A percentile compares a stretch with the other conserved stretches of the same genome.
phyloP scores from a whole-genome alignment of 2,329 filamentous ascomycete genomes.

The Ascochyta viciae-villosae region DNA sequence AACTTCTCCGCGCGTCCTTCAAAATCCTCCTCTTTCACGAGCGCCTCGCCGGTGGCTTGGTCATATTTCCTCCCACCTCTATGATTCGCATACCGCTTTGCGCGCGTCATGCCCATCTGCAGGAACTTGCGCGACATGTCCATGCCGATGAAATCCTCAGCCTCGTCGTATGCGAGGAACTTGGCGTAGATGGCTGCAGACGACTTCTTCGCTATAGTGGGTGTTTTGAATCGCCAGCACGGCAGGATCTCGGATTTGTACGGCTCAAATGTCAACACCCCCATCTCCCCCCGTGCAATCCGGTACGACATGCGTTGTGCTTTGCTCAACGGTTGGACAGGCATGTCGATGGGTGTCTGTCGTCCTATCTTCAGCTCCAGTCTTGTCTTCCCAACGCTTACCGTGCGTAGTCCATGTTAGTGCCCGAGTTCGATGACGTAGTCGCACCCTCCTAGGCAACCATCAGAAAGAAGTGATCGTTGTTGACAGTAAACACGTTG shows the following conservation, averaged over 20 bases:
- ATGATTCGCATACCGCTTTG: constrained; percentile 65
- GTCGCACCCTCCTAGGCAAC: constrained; percentile 12
- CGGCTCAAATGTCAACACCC: constrained; percentile 68
- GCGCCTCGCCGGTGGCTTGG: constrained; percentile 47
- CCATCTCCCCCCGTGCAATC: constrained; percentile 66
- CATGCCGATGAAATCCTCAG: constrained; percentile 67
- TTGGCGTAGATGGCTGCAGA: constrained; percentile 57
- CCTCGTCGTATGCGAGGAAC: constrained; percentile 61
- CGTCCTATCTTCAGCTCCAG: background rate
- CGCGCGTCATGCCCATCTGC: constrained; percentile 70
- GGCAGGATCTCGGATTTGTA: constrained; percentile 68
- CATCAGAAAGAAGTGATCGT: too few species aligned
- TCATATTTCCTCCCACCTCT: constrained; percentile 64
- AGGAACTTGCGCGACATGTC: constrained; percentile 71
- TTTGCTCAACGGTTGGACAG: constrained; percentile 28
- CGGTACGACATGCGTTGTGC: constrained; percentile 59
- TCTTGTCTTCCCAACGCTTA: too few species aligned
- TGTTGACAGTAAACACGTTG: too few species aligned
- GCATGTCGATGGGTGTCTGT: constrained; percentile 5
- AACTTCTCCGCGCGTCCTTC: constrained; percentile 59
- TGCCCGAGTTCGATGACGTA: constrained; percentile 22
- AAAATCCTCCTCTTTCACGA: constrained; percentile 56
- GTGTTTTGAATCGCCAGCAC: constrained; percentile 65
- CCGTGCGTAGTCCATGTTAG: background rate
- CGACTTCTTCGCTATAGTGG: constrained; percentile 59